A percentile compares a stretch with the other conserved stretches of the same genome.
phyloP scores from a whole-genome alignment of 345 rosid species.

The Bruguiera gymnorhiza region DNA sequence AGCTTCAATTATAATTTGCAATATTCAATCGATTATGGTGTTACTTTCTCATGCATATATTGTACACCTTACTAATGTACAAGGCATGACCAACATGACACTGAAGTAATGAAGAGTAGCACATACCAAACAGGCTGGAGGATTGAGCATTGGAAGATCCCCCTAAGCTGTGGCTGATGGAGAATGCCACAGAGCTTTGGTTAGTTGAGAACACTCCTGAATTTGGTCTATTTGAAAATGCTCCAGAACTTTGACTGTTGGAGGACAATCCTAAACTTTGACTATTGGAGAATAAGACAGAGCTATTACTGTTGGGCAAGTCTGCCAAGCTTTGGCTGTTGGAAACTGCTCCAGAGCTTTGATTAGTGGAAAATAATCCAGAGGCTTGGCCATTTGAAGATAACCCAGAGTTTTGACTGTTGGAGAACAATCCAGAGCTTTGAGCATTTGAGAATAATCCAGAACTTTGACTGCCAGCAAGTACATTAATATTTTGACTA shows the following conservation, averaged over 20 bases:
- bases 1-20: no score
- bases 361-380: slow-evolving; percentile 6
- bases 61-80: no score
- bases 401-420: slow-evolving; percentile 20
- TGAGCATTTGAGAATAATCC: slow-evolving; percentile 12
- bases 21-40: no score
- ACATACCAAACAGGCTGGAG: slow-evolving; percentile 39
- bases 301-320: slow-evolving; percentile 15
- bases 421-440: slow-evolving; percentile 19
- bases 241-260: slow-evolving; percentile 15
- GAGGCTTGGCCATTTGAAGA: slow-evolving; percentile 8
- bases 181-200: slow-evolving; percentile 13
- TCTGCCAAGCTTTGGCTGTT: slow-evolving; percentile 6
- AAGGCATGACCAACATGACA: background rate
- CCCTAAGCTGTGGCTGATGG: slow-evolving; percentile 7
- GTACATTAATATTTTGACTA: slow-evolving; percentile 15
- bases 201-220: background rate
- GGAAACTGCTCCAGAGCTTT: slow-evolving; percentile 19
- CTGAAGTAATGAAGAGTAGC: slow-evolving; percentile 6
- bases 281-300: slow-evolving; percentile 10
- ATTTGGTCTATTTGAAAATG: slow-evolving; percentile 6
- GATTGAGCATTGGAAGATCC: slow-evolving; percentile 1
- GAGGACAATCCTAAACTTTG: slow-evolving; percentile 10
- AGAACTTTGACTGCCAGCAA: slow-evolving; percentile 14
- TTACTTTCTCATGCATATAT: no score